Conservation (phyloP, 2,329 filamentous ascomycete species). For the Myriosclerotinia curreyana region DNA sequence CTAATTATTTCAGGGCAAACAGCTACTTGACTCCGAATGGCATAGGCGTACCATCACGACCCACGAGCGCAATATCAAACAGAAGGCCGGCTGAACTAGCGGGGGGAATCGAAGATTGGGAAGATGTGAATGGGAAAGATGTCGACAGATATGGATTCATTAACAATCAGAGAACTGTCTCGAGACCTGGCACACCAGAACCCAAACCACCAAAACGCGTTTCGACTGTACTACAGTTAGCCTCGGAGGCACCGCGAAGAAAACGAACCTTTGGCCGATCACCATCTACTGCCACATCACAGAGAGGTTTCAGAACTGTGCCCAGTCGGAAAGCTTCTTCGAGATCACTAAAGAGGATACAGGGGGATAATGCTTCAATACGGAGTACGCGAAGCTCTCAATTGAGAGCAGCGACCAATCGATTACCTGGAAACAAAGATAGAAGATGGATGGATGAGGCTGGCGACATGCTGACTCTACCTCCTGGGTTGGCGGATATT, state of each 20-base stretch:
- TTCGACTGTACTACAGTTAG: conserved; percentile 37
- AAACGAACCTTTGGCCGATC: conserved; percentile 35
- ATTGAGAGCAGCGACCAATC: conserved; percentile 56
- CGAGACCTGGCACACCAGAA: conserved; percentile 42
- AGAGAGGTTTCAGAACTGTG: conserved; percentile 36
- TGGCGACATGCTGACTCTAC: conserved; percentile 62
- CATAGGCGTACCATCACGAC: conserved; percentile 23
- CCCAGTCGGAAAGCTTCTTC: conserved; percentile 56
- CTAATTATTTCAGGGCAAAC: conserved; percentile 28
- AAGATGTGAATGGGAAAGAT: conserved; percentile 58
- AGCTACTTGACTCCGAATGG: conserved; percentile 26
- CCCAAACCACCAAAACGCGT: conserved; percentile 36
- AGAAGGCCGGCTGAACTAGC: conserved; percentile 47
- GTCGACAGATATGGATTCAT: conserved; percentile 71
- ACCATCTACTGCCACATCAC: conserved; percentile 31
- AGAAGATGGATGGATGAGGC: conserved; percentile 62
- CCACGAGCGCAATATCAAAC: conserved; percentile 31
- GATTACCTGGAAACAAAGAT: conserved; percentile 59
- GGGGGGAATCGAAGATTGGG: conserved; percentile 64
- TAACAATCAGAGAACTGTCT: conserved; percentile 43
- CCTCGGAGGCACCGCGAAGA: conserved; percentile 37
- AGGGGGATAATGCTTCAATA: conserved; percentile 37
- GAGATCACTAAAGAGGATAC: conserved; percentile 54
- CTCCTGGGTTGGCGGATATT: conserved; percentile 55
- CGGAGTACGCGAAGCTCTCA: conserved; percentile 51